phyloP scores from a whole-genome alignment of 129 eudicot genomes.

The Arctium lappa region DNA sequence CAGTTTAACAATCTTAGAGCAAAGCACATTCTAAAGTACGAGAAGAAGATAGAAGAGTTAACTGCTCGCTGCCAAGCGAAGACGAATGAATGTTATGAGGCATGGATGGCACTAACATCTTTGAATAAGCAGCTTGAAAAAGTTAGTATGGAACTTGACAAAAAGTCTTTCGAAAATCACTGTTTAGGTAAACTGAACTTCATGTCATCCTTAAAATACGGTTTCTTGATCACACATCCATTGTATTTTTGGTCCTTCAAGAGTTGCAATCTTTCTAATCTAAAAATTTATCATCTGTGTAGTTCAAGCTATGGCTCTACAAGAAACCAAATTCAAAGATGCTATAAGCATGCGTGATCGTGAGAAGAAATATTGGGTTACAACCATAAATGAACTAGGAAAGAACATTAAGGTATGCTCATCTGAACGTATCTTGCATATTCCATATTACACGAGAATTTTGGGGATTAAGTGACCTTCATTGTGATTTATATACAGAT shows the following conservation, averaged over 20 bases:
- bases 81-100: conserved; percentile 42
- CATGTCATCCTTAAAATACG: neutral
- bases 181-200: conserved; percentile 25
- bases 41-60: conserved; percentile 48
- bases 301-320: conserved; percentile 29
- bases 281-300: neutral
- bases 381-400: conserved; percentile 32
- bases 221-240: neutral
- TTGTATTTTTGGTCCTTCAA: neutral
- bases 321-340: conserved; percentile 29
- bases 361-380: conserved; percentile 29
- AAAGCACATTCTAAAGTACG: conserved; percentile 30
- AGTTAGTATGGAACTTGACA: conserved; percentile 38
- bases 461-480: neutral
- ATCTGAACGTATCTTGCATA: neutral
- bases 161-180: conserved; percentile 26
- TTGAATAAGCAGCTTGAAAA: conserved; percentile 37
- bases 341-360: conserved; percentile 24
- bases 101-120: conserved; percentile 43
- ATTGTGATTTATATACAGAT: conserved; percentile 23
- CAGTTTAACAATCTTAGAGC: conserved; percentile 18
- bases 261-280: neutral
- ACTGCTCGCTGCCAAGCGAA: conserved; percentile 27
- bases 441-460: neutral
- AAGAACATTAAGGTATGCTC: conserved; percentile 30